Base-by-base conservation (phyloP, 306 rosid species). In the Quercus agrifolia region DNA sequence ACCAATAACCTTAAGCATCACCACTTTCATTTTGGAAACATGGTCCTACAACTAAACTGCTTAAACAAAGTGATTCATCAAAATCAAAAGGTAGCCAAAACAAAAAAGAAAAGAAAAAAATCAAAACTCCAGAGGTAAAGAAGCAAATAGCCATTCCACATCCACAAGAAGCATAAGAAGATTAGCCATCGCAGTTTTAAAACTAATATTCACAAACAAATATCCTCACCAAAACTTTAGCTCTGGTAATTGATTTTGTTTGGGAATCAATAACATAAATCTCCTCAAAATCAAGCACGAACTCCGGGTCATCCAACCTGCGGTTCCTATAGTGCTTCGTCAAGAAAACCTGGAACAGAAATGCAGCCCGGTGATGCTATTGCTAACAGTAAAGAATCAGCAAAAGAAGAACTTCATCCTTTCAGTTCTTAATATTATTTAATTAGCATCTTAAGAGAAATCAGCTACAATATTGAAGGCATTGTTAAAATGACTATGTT, bases 221-320 rank as follows among this genome's bases (percentile, higher is more conserved):
- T 56, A 58, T 74, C 6, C 89, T 91, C 85, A 94, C 98, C 90
- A 92, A 54, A 76, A 92, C 86, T 91, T 83, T 94, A 51, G 97
- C 99, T 85, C 99, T 86, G 66, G 91, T 91, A 44, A 94, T 91
- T 49, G 99, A 94, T 85, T 92, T 94, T 51, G 95, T 87, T 78
- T 84, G 92, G 80, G 99, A 94, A 82, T 94, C 95, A 71, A 94
- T 88, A 6, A 92, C 87, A 77, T 94, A 94, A 75, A 92, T 92
- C 88, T 94, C 97, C 85, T 94, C 99, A 12, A 94, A 94, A 80
- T 94, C 99, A 58, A 94, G 86, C 78, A 94, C 91, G 70, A 94
- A 94, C 77, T 94, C 98, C 0, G 92, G 92, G 74, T 92, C 98
- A 20, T 89, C 87, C 74, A 82, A 56, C 80, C 97, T 86, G 74